Evolutionary conservation across 2,329 filamentous ascomycete species (phyloP), one percentile per base, ranked within the genome.

Genomic region (Pseudogymnoascus sp.): DNA sequence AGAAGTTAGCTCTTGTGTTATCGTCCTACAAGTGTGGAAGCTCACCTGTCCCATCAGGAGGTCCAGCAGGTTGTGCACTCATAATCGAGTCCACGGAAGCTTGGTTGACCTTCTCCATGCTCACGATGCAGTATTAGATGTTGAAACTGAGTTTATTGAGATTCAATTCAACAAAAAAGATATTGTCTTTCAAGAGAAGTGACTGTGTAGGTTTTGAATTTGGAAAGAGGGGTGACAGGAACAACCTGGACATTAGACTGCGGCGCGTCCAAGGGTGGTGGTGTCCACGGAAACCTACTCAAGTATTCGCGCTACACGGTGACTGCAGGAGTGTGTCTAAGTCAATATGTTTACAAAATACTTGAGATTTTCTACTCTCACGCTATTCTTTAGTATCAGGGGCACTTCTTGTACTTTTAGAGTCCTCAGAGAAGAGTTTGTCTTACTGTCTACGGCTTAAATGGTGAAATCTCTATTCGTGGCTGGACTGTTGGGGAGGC

Each of bases 1-100:
- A 37, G 18, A 64, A 61, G 47, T 62, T 60, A 60, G 65, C 70
- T 60, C 69, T 66, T 37, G 31, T 23, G 16, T 10, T 44, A 25
- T 18, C 37, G 38, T 59, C 31, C 31, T 56, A 40, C 61, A 38
- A 28, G 33, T n/a, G 59, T 40, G 59, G 14, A 65, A 68, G 72
- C 78, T 67, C 75, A 91, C 89, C 89, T 65, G 89, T 91, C 74
- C 88, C 88, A 72, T 92, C 89, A 60, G 87, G 82, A 50, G 85
- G 75, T 59, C 82, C 76, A 64, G 77, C 77, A 28, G 80, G 76
- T 62, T 79, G 75, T 65, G 77, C 77, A 16, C 63, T 64, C 63
- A 67, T 65, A 60, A 71, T 50, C 6, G 71, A 69, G 61, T 72
- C 70, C 56, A 63, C 66, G 7, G 71, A 69, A 14, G 69, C 65